A percentile compares a stretch with the other conserved stretches of the same genome.
phyloP scores from a whole-genome alignment of 2,329 filamentous ascomycete species.

The Alternaria conjuncta region DNA sequence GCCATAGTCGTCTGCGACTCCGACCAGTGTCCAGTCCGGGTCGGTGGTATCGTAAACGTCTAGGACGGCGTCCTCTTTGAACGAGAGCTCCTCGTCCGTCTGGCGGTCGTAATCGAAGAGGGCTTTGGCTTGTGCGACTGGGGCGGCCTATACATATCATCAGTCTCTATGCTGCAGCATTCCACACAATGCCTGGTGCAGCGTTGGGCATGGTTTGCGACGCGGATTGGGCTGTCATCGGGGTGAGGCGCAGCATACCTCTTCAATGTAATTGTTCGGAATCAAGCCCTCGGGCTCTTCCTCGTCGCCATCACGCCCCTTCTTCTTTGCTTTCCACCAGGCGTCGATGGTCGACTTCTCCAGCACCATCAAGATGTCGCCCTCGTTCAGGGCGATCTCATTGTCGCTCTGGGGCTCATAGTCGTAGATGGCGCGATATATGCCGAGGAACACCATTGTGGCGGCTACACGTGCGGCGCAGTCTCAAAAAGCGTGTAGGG shows the following conservation, averaged over 20 bases:
- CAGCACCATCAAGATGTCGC: conserved; percentile 85
- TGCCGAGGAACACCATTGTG: conserved; percentile 86
- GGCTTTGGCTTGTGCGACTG: conserved; percentile 77
- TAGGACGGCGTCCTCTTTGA: conserved; percentile 84
- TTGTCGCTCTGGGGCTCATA: conserved; percentile 86
- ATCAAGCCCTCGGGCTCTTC: conserved; percentile 90
- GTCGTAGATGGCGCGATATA: conserved; percentile 91
- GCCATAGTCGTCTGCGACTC: conserved; percentile 82
- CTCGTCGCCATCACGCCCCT: conserved; percentile 76
- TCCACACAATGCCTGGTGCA: not conserved
- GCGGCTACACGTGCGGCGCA: conserved; percentile 23
- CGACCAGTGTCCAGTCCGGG: conserved; percentile 95
- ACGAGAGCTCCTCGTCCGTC: conserved; percentile 97
- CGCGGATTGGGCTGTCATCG: not conserved
- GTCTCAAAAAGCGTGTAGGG: conserved; percentile 1
- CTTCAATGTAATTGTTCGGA: conserved; percentile 93
- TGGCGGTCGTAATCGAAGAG: conserved; percentile 98
- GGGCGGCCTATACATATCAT: conserved; percentile 58
- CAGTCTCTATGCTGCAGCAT: conserved; percentile 1
- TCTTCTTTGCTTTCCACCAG: conserved; percentile 98
- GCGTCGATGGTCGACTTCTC: conserved; percentile 77
- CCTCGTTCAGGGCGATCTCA: conserved; percentile 83
- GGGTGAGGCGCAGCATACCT: conserved; percentile 62
- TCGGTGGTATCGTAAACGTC: conserved; percentile 89
- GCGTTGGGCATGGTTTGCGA: conserved; percentile 2